Conservation (phyloP, 495 filamentous ascomycete species). For the Talaromyces stipitatus region DNA sequence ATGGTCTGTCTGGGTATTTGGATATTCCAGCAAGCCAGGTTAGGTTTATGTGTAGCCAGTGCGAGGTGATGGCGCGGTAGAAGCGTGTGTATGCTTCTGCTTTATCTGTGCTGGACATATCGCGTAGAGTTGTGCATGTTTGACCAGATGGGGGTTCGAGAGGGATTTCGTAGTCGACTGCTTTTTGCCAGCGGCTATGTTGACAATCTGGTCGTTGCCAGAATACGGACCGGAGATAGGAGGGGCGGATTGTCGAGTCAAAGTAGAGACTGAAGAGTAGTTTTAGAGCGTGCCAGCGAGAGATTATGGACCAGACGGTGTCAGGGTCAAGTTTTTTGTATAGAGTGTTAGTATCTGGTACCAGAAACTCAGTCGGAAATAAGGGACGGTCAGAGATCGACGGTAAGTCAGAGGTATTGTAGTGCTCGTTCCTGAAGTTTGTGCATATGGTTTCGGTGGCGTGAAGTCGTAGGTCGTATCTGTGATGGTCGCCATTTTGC, state of each 20-base stretch:
- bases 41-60: neutral
- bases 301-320: slow-evolving; percentile 4
- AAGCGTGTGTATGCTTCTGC: neutral
- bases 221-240: neutral
- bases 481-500: slow-evolving; percentile 3
- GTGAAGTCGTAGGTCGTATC: neutral
- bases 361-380: neutral
- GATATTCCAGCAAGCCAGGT: neutral
- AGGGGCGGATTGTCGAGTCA: neutral
- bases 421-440: neutral
- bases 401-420: neutral
- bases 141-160: neutral
- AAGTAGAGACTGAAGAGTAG: slow-evolving; percentile 8
- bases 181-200: neutral
- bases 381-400: neutral
- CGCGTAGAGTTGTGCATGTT: neutral
- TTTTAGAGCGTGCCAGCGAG: slow-evolving; percentile 10
- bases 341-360: neutral
- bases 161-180: neutral
- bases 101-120: neutral
- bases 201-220: neutral
- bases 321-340: neutral
- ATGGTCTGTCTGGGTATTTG: neutral
- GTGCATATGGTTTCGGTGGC: neutral
- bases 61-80: neutral